Evolutionary conservation across 2,329 filamentous ascomycete species (phyloP).

Genomic region (Beauveria scarabaeidicola): DNA sequence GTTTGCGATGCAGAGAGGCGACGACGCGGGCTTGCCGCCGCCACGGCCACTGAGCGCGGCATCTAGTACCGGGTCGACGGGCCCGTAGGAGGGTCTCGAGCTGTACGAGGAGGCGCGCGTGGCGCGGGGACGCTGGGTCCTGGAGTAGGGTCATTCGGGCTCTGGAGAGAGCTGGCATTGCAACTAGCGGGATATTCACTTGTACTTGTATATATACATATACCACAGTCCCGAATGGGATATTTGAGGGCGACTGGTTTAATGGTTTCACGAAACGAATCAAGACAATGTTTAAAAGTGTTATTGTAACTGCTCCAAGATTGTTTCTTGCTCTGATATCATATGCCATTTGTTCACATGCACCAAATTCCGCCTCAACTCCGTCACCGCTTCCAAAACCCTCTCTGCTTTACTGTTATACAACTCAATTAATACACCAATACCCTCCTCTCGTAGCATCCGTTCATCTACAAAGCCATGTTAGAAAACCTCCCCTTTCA

Average conservation of each 20-base stretch:
- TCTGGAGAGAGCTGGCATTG: neutral
- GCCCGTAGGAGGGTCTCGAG: conserved; percentile 20
- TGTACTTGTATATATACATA: neutral
- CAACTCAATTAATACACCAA: neutral
- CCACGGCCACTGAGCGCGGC: conserved; percentile 31
- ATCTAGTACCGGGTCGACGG: conserved; percentile 35
- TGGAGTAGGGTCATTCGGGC: neutral
- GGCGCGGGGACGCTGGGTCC: conserved; percentile 20
- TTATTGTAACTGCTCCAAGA: neutral
- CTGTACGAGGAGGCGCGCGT: neutral
- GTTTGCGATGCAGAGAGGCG: conserved; percentile 29
- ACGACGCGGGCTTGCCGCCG: conserved; percentile 25
- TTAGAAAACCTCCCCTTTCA: conserved; percentile 19
- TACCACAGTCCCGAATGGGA: neutral
- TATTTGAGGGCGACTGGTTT: neutral
- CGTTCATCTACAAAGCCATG: neutral
- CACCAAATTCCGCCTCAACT: neutral
- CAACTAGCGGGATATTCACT: neutral
- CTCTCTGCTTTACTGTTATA: neutral
- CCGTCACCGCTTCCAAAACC: neutral
- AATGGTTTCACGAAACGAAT: neutral
- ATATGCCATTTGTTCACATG: neutral
- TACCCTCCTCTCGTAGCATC: neutral
- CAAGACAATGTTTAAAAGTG: neutral
- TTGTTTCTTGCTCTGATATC: neutral